phyloP scores from a whole-genome alignment of 768 basidiomycete species.

The Leucosporidium yakuticum region DNA sequence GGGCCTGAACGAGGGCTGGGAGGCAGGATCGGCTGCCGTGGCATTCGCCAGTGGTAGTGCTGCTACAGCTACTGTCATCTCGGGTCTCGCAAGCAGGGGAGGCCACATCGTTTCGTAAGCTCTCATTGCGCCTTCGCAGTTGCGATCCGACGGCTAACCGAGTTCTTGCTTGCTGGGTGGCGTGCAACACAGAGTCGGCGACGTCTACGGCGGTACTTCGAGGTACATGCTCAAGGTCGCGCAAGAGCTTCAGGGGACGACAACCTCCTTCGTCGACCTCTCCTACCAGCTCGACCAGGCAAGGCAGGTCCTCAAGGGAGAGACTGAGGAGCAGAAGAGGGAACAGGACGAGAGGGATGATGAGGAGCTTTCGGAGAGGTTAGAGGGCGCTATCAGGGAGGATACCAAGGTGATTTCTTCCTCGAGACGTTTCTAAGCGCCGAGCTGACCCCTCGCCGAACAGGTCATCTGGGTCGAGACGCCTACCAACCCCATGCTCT shows the following conservation, averaged over 20 bases:
- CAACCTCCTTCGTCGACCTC: constrained; percentile 74
- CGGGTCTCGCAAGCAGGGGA: constrained; percentile 59
- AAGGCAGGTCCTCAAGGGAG: neutral
- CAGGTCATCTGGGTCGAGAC: constrained; percentile 92
- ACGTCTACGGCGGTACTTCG: constrained; percentile 72
- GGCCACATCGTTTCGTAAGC: constrained; percentile 65
- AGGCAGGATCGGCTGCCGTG: constrained; percentile 62
- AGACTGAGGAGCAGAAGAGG: neutral
- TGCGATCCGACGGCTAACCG: neutral
- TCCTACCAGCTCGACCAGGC: constrained; percentile 6
- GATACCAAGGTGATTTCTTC: constrained; percentile 65
- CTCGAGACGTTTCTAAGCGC: neutral
- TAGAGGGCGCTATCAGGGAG: constrained; percentile 59
- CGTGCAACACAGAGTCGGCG: neutral
- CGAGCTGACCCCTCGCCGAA: neutral
- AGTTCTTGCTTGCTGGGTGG: neutral
- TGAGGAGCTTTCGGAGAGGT: constrained; percentile 56
- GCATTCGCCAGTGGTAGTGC: constrained; percentile 83
- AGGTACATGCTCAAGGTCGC: constrained; percentile 71
- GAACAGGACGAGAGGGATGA: constrained; percentile 45
- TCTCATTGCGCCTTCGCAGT: neutral
- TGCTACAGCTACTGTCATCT: constrained; percentile 74
- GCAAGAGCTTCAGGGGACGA: constrained; percentile 58
- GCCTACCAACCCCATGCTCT: constrained; percentile 90
- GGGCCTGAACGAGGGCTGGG: constrained; percentile 4